A percentile compares a stretch with the other conserved stretches of the same genome.
Conservation (phyloP, 495 filamentous ascomycete species). For the Neurospora sp. region DNA sequence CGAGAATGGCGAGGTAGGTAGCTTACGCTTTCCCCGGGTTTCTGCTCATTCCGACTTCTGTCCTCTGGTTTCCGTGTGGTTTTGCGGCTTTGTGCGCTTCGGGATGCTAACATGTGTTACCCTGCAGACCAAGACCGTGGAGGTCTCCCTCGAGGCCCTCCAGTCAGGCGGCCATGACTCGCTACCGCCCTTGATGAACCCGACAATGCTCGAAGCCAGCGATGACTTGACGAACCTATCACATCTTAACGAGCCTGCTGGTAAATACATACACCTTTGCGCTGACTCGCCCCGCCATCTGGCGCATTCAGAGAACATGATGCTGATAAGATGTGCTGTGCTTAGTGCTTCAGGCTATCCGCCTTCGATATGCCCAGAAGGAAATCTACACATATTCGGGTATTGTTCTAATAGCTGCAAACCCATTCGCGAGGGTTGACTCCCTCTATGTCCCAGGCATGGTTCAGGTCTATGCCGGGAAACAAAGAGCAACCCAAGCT, state of each 20-base stretch:
- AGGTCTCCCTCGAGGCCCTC: conserved; percentile 70
- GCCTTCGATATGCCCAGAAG: conserved; percentile 94
- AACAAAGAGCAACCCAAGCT: conserved; percentile 89
- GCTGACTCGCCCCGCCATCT: neutral
- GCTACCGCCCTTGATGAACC: conserved; percentile 94
- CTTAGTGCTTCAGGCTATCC: conserved; percentile 91
- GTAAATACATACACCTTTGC: conserved; percentile 39
- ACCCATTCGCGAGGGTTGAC: conserved; percentile 95
- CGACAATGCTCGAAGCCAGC: conserved; percentile 94
- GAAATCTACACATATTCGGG: conserved; percentile 99
- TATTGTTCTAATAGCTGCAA: conserved; percentile 97
- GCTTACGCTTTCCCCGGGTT: conserved; percentile 1
- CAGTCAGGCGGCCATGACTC: conserved; percentile 57
- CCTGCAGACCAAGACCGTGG: conserved; percentile 61
- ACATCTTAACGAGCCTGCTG: conserved; percentile 96
- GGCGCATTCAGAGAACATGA: neutral
- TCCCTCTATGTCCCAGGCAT: conserved; percentile 98
- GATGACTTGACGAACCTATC: conserved; percentile 97
- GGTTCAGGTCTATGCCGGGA: conserved; percentile 98
- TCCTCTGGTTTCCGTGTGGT: neutral
- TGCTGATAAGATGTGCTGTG: conserved; percentile 24
- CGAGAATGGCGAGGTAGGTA: conserved; percentile 81
- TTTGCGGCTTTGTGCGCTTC: neutral
- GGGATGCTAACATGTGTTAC: conserved; percentile 15
- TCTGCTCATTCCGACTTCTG: neutral